These are phyloP conservation scores for Akanthomyces dipterigenus DNA, from an alignment of 2,329 filamentous ascomycete species.

Conservation along the genomic window DNA sequence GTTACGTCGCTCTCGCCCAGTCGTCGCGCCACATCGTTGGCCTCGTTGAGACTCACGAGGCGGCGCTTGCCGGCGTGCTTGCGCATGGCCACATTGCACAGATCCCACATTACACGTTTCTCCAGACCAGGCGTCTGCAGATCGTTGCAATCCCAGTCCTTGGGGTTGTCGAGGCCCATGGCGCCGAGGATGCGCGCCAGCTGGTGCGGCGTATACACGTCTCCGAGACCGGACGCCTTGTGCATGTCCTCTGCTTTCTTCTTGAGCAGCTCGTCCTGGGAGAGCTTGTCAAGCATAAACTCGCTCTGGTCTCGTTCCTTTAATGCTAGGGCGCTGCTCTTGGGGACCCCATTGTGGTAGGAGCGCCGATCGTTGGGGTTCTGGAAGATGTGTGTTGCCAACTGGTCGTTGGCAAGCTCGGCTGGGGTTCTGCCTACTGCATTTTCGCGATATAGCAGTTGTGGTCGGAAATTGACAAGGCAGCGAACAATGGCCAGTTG, in stretches of 20 bases:
- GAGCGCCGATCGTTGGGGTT: conserved; percentile 14
- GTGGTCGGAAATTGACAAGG: conserved; percentile 49
- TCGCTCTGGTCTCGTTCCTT: neutral
- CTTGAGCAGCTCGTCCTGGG: neutral
- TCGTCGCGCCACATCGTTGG: conserved; percentile 51
- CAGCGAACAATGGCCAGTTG: conserved; percentile 31
- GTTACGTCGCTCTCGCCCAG: conserved; percentile 42
- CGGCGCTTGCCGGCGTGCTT: conserved; percentile 34
- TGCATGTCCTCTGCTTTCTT: conserved; percentile 16
- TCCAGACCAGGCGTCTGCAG: conserved; percentile 2
- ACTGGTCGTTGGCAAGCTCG: conserved; percentile 56
- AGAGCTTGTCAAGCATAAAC: conserved; percentile 12
- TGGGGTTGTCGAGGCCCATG: conserved; percentile 20
- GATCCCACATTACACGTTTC: conserved; percentile 26
- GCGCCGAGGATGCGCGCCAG: conserved; percentile 21
- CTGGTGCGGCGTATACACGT: conserved; percentile 21
- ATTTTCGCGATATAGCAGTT: conserved; percentile 64
- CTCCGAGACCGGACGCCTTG: conserved; percentile 21
- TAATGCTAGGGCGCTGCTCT: neutral
- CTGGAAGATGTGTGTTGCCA: conserved; percentile 33
- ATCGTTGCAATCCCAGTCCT: conserved; percentile 9
- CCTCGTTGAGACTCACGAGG: conserved; percentile 48
- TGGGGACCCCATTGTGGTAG: neutral
- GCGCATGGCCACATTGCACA: conserved; percentile 26
- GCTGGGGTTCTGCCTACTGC: conserved; percentile 67